Base-by-base conservation (phyloP, 805 yeast species). In the Zygoascus flipseniorum region DNA sequence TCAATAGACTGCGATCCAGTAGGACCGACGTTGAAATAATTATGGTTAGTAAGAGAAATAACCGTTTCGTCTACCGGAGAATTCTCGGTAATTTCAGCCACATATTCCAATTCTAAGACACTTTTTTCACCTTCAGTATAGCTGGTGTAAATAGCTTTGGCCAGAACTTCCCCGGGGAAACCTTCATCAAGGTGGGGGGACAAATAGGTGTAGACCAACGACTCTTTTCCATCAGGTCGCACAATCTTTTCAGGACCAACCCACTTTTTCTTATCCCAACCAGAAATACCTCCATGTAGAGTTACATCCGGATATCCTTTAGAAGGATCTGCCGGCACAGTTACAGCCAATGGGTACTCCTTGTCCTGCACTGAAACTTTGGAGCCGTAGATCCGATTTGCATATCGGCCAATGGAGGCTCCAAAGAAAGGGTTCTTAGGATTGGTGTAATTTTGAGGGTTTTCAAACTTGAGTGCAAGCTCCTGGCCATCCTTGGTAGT, bases 391-490 rank as follows among this genome's bases (percentile, higher is more conserved):
- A 83, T 76, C 54, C 88, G 73, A 65, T 83, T 83, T 51, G 86
- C 86, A 55, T 72, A 76, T 46, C 88, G 73, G 31, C 89, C 89
- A 42, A 82, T 75, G 18, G 85, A 78, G 31, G 86, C 80, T 39
- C 87, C 87, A 53, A 82, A 73, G 62, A 71, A 80, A 18, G 81
- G 80, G 60, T 78, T 75, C 32, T 70, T 62, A 18, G 63, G 56
- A 20, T 60, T 59, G 45, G 31, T 47, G 52, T 62, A 62, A 54
- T 63, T 62, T 35, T 51, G 62, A 31, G 31, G 31, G 53, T 61
- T 58, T 42, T 56, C 53, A 49, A 60, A 61, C 39, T 52, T 51
- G 26, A 59, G 50, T 18, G 56, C 53, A 23, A 56, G 44, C 47
- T 61, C 60, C 39, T 56, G 53, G 28, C 63, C 63, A 44, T 57